Conservation (phyloP, 805 yeast species). For the Jamesozyma piceae region DNA sequence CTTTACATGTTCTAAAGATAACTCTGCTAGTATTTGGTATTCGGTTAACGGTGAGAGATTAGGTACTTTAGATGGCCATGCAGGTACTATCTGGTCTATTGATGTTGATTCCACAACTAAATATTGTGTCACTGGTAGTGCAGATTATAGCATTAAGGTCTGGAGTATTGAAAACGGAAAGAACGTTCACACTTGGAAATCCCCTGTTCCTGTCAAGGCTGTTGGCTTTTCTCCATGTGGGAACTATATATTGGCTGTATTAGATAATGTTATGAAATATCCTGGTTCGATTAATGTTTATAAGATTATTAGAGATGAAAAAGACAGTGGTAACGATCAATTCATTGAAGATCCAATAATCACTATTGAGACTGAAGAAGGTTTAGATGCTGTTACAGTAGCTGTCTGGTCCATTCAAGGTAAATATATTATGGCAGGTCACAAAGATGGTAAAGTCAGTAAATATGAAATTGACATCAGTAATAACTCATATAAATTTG, state of each 20-base stretch:
- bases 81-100: constrained; percentile 91
- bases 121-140: constrained; percentile 77
- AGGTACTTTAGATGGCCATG: constrained; percentile 84
- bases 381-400: constrained; percentile 57
- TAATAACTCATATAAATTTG: constrained; percentile 43
- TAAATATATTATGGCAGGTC: constrained; percentile 72
- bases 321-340: constrained; percentile 24
- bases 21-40: constrained; percentile 84
- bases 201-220: constrained; percentile 81
- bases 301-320: constrained; percentile 42
- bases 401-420: constrained; percentile 84
- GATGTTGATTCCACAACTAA: constrained; percentile 70
- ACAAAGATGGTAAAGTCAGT: constrained; percentile 75
- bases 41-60: constrained; percentile 92
- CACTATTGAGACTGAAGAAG: constrained; percentile 51
- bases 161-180: constrained; percentile 81
- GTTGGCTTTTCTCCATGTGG: constrained; percentile 78
- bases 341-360: constrained; percentile 46
- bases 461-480: constrained; percentile 45
- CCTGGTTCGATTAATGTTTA: constrained; percentile 67
- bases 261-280: constrained; percentile 89
- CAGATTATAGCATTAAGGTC: constrained; percentile 75
- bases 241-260: constrained; percentile 57
- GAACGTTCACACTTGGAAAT: constrained; percentile 59
- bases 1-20: constrained; percentile 87